These are phyloP conservation scores for Pneumocystis sp. DNA, from an alignment of 1,139 yeast species.

Conservation along the genomic window DNA sequence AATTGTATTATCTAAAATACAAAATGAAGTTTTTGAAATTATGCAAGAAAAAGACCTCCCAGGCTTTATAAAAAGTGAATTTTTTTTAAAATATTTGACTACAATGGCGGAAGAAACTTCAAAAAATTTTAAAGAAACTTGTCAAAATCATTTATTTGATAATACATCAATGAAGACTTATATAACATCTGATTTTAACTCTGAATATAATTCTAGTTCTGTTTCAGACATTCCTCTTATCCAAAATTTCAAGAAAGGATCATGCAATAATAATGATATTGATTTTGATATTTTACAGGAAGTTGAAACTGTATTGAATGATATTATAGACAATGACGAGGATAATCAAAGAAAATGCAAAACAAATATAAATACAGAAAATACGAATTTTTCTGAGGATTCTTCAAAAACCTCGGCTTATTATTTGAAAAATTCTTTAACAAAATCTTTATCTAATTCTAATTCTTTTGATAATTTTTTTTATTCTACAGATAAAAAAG, in stretches of 20 bases:
- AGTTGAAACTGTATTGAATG: neutral
- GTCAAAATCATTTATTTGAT: neutral
- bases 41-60: slow-evolving; percentile 3
- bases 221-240: neutral
- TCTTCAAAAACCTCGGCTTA: neutral
- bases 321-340: neutral
- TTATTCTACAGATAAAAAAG: neutral
- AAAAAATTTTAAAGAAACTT: neutral
- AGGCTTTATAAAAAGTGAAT: slow-evolving; percentile 3
- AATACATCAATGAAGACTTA: neutral
- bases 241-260: neutral
- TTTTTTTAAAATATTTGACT: slow-evolving; percentile 5
- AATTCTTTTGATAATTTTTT: neutral
- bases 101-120: neutral
- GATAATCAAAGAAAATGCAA: neutral
- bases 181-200: neutral
- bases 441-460: neutral
- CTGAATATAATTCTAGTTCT: neutral
- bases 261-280: neutral
- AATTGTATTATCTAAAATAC: neutral
- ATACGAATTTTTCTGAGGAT: neutral
- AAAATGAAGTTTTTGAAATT: slow-evolving; percentile 1
- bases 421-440: neutral
- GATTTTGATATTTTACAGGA: slow-evolving; percentile 1
- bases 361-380: neutral